Base-by-base conservation (phyloP, 352 stramenopile genomes). In the Phytophthora pisi region DNA sequence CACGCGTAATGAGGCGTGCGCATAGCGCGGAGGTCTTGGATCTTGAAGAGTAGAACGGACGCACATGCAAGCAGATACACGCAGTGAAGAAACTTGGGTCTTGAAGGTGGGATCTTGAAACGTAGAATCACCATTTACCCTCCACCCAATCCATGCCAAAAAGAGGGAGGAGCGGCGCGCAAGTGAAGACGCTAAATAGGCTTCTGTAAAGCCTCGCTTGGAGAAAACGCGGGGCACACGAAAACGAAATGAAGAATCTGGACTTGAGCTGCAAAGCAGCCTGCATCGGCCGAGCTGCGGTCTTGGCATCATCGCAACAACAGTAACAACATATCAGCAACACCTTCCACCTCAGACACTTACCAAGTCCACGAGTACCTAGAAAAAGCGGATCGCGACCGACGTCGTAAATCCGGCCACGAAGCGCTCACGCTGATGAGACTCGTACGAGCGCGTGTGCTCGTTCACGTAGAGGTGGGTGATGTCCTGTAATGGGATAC, bases 391-490 rank as follows among this genome's bases (percentile, higher is more conserved):
- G 71, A 87, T 83, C 1, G 76, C 60, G 42, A 82, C 76, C 11
- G 78, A 81, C 26, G 76, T 83, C 36, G 74, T 70, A 18, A 77
- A 60, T 52, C 59, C 62, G 51, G 61, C 58, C 30, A 72, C 61
- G 20, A 68, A 78, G 4, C 34, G 64, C 43, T 66, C 57, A 5
- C 57, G 68, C 15, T 57, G 68, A 8, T 60, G 60, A 23, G 31
- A 51, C 28, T 63, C 72, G 47, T 63, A 62, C 54, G 43, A 58
- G 43, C 54, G 64, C 30, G 20, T 30, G 13, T 66, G 70, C 46
- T 82, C 69, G 64, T 79, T 75, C 59, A 88, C 72, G 46, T 84
- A 91, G 26, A 90, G 60, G 64, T 90, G 81, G 18, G 81, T 90
- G 57, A 91, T 90, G 57, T 91, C 83, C 42, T 84, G 77, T 60